A percentile compares a stretch with the other conserved stretches of the same genome.
phyloP scores from a whole-genome alignment of 139 green algal species.

The Eudorina sp. region DNA sequence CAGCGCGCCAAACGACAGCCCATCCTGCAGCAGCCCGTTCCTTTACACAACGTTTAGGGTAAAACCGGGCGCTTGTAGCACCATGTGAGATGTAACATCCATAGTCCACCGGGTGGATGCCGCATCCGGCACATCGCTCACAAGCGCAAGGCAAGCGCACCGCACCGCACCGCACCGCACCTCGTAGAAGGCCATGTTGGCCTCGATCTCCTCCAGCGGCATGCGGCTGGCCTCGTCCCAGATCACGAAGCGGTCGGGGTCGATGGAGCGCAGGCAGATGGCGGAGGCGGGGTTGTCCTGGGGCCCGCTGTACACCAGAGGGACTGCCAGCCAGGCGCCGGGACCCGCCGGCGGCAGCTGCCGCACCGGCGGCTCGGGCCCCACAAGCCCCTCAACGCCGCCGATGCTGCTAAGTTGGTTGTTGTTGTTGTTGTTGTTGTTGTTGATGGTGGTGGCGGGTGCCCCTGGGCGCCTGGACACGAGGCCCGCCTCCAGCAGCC shows the following conservation, averaged over 20 bases:
- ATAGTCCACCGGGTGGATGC: no score
- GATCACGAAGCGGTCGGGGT: conserved; percentile 85
- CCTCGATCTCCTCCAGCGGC: conserved; percentile 88
- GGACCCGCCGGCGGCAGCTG: neutral
- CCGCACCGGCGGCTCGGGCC: neutral
- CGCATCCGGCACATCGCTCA: no score
- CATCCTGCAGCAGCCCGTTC: no score
- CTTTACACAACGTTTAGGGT: no score
- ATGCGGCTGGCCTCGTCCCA: conserved; percentile 74
- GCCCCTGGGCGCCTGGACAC: conserved; percentile 66
- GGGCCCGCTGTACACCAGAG: conserved; percentile 73
- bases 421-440: neutral
- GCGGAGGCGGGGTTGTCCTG: conserved; percentile 57
- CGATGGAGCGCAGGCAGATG: conserved; percentile 89
- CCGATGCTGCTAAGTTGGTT: neutral
- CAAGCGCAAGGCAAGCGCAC: no score
- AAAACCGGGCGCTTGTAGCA: no score
- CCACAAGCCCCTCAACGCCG: neutral
- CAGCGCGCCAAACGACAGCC: no score
- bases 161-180: no score
- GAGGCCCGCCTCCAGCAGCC: conserved; percentile 34
- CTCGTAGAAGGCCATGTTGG: conserved; percentile 78
- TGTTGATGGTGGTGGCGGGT: neutral
- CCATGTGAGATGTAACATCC: no score
- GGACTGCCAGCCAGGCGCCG: neutral